These are phyloP conservation scores for Corylus avellana DNA, from an alignment of 306 rosid species.

Conservation along the genomic window DNA sequence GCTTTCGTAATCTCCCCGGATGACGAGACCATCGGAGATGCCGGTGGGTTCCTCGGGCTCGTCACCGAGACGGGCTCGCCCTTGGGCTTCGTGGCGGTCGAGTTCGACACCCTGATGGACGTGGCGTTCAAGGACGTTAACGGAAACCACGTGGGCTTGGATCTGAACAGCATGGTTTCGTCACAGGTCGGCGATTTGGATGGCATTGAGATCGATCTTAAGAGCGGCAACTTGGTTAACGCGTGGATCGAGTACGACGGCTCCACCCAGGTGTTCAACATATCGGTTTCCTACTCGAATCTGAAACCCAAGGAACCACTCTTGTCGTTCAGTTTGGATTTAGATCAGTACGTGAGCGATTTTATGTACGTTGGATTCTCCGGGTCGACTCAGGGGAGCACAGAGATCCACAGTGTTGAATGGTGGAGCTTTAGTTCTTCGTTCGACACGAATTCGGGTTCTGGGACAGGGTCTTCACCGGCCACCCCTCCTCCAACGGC, in stretches of 20 bases:
- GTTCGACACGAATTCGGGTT: conserved; percentile 36
- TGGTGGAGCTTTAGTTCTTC: conserved; percentile 98
- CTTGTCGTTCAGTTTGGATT: conserved; percentile 61
- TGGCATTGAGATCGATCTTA: conserved; percentile 65
- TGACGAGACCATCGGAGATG: conserved; percentile 54
- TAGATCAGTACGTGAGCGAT: conserved; percentile 63
- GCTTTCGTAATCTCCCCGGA: conserved; percentile 80
- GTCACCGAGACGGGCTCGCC: conserved; percentile 12
- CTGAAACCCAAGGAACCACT: conserved; percentile 79
- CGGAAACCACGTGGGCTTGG: conserved; percentile 95
- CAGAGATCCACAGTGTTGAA: conserved; percentile 74
- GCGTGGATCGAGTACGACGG: conserved; percentile 91
- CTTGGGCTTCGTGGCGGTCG: conserved; percentile 72
- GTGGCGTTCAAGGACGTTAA: conserved; percentile 85
- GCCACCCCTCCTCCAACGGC: conserved; percentile 69
- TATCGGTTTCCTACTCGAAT: conserved; percentile 88
- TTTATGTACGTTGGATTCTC: conserved; percentile 97
- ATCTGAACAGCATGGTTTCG: conserved; percentile 76
- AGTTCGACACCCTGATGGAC: conserved; percentile 92
- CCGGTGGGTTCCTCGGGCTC: conserved; percentile 85
- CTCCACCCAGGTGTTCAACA: conserved; percentile 43
- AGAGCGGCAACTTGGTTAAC: conserved; percentile 78
- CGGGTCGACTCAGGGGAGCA: conserved; percentile 95
- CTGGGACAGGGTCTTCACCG: conserved; percentile 22
- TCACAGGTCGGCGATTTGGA: conserved; percentile 56